Conservation (phyloP, 177 flowering plant genomes). For the Vitis hybrid region DNA sequence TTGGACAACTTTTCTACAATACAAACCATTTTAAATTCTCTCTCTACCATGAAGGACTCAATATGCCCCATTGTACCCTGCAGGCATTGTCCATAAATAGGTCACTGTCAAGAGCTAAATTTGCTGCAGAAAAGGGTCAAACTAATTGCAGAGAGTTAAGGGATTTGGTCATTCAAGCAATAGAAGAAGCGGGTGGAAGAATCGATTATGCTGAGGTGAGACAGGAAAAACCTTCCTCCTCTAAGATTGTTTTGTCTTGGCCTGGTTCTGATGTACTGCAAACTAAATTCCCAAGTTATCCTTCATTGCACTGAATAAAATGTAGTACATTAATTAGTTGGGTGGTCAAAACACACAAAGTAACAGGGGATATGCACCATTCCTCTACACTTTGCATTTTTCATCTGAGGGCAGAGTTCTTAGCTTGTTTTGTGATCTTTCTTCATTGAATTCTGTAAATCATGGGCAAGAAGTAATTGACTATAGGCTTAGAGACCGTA, state of each 20-base stretch:
- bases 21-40: background rate
- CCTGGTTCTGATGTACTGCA: background rate
- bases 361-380: too few relatives aligned
- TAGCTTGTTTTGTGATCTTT: too few relatives aligned
- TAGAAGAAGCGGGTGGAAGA: conserved; percentile 75
- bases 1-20: background rate
- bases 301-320: background rate
- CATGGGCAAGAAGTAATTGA: too few relatives aligned
- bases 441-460: too few relatives aligned
- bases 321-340: too few relatives aligned
- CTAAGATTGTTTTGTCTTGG: background rate
- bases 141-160: conserved; percentile 51
- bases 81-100: conserved; percentile 86
- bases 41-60: background rate
- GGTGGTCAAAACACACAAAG: too few relatives aligned
- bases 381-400: too few relatives aligned
- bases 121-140: conserved; percentile 60
- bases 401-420: too few relatives aligned
- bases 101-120: conserved; percentile 67
- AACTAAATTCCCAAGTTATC: background rate
- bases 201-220: conserved; percentile 92
- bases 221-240: background rate
- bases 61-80: conserved; percentile 4
- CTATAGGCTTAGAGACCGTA: too few relatives aligned
- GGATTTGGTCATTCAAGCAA: conserved; percentile 49